A percentile compares a stretch with the other conserved stretches of the same genome.
Conservation (phyloP, 306 rosid genomes). For the Rosa multiflora region DNA sequence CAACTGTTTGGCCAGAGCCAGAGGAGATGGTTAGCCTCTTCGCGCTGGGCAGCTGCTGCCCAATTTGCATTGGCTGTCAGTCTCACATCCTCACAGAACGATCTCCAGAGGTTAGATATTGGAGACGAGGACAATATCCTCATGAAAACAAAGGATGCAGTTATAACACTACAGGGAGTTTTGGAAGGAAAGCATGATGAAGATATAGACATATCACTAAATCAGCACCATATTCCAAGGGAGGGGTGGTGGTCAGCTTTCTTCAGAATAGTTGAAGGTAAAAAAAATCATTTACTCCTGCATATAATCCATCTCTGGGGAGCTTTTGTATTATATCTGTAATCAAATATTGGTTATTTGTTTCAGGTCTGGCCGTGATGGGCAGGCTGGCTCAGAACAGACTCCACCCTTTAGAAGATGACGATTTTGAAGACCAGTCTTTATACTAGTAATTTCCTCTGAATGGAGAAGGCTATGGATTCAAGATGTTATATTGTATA, state of each 20-base stretch:
- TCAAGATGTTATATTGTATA: not conserved
- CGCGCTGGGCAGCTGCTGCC: slow-evolving; percentile 63
- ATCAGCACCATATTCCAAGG: slow-evolving; percentile 41
- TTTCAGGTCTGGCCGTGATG: slow-evolving; percentile 58
- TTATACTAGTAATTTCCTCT: not conserved
- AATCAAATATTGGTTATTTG: slow-evolving; percentile 4
- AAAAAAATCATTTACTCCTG: not conserved
- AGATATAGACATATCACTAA: slow-evolving; percentile 50
- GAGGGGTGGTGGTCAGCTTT: slow-evolving; percentile 78
- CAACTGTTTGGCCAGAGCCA: slow-evolving; percentile 30
- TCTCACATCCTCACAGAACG: slow-evolving; percentile 58
- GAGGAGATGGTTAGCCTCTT: slow-evolving; percentile 33
- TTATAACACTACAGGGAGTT: slow-evolving; percentile 63
- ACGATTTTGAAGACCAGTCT: slow-evolving; percentile 32
- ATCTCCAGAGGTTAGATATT: slow-evolving; percentile 39
- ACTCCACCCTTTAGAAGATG: slow-evolving; percentile 35
- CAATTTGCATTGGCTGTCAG: slow-evolving; percentile 69
- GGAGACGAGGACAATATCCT: slow-evolving; percentile 40
- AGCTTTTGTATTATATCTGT: not conserved
- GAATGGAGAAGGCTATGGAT: not conserved
- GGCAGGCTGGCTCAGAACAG: slow-evolving; percentile 43
- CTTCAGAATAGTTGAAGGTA: slow-evolving; percentile 65
- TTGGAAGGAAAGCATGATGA: slow-evolving; percentile 76
- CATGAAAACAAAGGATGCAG: slow-evolving; percentile 60
- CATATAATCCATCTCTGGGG: not conserved